Conservation (phyloP, 805 yeast species). For the Lipomyces japonicus region DNA sequence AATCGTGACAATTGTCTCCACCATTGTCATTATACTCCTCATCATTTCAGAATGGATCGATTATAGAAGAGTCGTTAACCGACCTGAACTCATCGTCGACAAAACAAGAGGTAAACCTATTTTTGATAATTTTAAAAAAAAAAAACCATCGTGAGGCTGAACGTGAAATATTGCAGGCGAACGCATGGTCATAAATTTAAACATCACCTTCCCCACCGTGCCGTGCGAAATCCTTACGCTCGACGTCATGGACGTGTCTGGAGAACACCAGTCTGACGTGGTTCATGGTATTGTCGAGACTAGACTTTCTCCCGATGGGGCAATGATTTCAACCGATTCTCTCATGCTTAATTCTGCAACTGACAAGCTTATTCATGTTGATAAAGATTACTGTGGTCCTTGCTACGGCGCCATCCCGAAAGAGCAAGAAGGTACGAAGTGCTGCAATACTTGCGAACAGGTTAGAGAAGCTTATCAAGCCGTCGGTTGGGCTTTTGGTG, state of each 20-base stretch:
- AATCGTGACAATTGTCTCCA: slow-evolving; percentile 69
- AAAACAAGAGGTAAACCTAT: slow-evolving; percentile 39
- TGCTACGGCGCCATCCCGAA: slow-evolving; percentile 84
- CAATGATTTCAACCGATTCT: slow-evolving; percentile 42
- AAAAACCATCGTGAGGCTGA: not conserved
- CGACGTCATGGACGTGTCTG: slow-evolving; percentile 86
- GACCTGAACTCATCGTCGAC: slow-evolving; percentile 88
- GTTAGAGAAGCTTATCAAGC: slow-evolving; percentile 76
- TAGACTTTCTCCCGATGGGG: slow-evolving; percentile 57
- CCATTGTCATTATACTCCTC: slow-evolving; percentile 56
- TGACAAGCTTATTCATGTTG: slow-evolving; percentile 32
- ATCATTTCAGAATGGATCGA: slow-evolving; percentile 71
- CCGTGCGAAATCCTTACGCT: slow-evolving; percentile 81
- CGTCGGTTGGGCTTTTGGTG: slow-evolving; percentile 82
- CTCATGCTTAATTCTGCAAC: slow-evolving; percentile 41
- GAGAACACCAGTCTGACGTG: slow-evolving; percentile 75
- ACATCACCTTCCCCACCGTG: slow-evolving; percentile 73
- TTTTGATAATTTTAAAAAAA: not conserved
- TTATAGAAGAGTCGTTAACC: slow-evolving; percentile 60
- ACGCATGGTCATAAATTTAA: slow-evolving; percentile 73
- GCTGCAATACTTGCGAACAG: slow-evolving; percentile 83
- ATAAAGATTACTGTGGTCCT: slow-evolving; percentile 69
- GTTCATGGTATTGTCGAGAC: slow-evolving; percentile 68
- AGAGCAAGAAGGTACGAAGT: slow-evolving; percentile 45
- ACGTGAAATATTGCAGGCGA: slow-evolving; percentile 44